Conservation (phyloP, 1,284 basidiomycete genomes). For the Ceratobasidium sp. region DNA sequence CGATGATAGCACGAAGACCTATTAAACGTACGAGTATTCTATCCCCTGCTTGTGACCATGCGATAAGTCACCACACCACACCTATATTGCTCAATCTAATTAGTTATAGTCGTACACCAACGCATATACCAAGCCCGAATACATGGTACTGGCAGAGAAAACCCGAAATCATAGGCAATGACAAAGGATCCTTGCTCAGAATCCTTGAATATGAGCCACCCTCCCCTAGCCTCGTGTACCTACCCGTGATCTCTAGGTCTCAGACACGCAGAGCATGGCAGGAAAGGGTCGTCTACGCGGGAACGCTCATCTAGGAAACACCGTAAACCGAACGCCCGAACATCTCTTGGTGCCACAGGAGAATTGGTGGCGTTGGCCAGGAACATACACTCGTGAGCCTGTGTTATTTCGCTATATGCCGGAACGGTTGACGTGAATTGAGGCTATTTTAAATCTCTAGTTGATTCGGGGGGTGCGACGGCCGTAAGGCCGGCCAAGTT, state of each 20-base stretch:
- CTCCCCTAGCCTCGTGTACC: no score
- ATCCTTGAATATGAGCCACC: neutral
- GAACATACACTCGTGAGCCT: neutral
- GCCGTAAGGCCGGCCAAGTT: neutral
- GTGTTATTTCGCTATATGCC: neutral
- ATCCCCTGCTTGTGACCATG: neutral
- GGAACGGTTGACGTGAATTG: neutral
- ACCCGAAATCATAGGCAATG: neutral
- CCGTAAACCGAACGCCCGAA: neutral
- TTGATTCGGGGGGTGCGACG: neutral
- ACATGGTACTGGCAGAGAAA: no score
- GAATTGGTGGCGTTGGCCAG: neutral
- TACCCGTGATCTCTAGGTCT: neutral
- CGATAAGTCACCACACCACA: neutral
- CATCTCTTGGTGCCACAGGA: neutral
- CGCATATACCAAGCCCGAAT: neutral
- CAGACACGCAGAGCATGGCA: neutral
- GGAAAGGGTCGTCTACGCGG: neutral
- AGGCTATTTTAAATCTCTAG: neutral
- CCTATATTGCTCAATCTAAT: neutral
- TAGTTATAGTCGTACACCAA: neutral
- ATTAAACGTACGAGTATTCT: neutral
- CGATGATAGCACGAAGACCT: neutral
- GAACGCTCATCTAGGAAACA: neutral
- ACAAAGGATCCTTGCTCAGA: neutral